These are phyloP conservation scores for Suillus americanus DNA, from an alignment of 768 basidiomycete genomes.

Conservation along the genomic window DNA sequence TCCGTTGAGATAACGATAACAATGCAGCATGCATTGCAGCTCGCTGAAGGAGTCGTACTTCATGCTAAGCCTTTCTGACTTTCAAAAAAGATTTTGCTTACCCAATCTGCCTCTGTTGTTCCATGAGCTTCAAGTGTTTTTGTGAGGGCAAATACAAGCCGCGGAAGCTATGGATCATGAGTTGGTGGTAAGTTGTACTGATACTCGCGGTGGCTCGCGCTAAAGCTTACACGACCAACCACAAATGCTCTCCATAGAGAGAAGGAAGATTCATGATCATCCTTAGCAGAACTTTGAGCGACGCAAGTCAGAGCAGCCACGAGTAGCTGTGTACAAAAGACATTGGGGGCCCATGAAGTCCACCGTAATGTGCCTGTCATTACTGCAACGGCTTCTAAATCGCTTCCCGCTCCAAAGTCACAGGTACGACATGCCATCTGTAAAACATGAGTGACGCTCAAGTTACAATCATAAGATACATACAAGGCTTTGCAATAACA, in stretches of 20 bases:
- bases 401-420: slow-evolving; percentile 64
- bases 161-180: slow-evolving; percentile 51
- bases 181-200: slow-evolving; percentile 7
- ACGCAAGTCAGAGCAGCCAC: slow-evolving; percentile 63
- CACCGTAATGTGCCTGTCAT: slow-evolving; percentile 58
- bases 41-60: slow-evolving; percentile 28
- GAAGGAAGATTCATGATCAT: slow-evolving; percentile 29
- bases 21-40: slow-evolving; percentile 51
- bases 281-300: slow-evolving; percentile 44
- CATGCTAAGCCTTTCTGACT: neutral
- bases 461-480: slow-evolving; percentile 18
- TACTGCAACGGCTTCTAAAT: slow-evolving; percentile 48
- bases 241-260: slow-evolving; percentile 72
- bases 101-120: slow-evolving; percentile 57
- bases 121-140: slow-evolving; percentile 49
- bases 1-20: slow-evolving; percentile 45
- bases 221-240: slow-evolving; percentile 59
- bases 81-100: slow-evolving; percentile 29
- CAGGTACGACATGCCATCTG: slow-evolving; percentile 60
- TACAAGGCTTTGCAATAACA: slow-evolving; percentile 64
- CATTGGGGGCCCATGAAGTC: slow-evolving; percentile 61
- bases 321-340: slow-evolving; percentile 69
- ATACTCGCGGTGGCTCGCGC: neutral
- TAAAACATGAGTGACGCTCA: slow-evolving; percentile 7
- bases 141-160: slow-evolving; percentile 55